A percentile compares a stretch with the other conserved stretches of the same genome.
phyloP scores from a whole-genome alignment of 345 rosid genomes.

The Balakata baccata region DNA sequence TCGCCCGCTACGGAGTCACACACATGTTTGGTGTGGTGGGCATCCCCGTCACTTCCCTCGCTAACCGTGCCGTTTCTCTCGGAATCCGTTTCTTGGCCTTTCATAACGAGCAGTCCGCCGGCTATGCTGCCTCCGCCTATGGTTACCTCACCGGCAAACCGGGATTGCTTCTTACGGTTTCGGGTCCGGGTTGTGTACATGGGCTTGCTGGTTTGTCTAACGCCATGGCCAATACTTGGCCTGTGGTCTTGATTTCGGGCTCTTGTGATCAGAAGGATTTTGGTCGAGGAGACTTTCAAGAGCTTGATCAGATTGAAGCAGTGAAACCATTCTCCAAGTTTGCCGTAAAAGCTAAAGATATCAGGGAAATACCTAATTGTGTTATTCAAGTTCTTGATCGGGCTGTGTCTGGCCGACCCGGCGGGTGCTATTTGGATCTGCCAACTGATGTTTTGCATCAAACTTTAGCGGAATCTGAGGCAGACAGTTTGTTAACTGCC shows the following conservation, averaged over 20 bases:
- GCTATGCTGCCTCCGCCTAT: constrained; percentile 94
- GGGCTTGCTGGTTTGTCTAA: constrained; percentile 92
- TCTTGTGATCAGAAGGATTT: constrained; percentile 77
- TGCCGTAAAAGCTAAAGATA: constrained; percentile 58
- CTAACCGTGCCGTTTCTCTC: constrained; percentile 66
- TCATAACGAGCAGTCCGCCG: constrained; percentile 98
- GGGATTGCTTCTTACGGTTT: constrained; percentile 79
- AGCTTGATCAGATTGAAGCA: constrained; percentile 88
- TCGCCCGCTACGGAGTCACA: constrained; percentile 67
- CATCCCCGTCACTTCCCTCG: constrained; percentile 88
- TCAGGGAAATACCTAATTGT: constrained; percentile 66
- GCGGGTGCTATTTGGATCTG: constrained; percentile 87
- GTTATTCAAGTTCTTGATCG: constrained; percentile 67
- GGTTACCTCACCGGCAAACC: constrained; percentile 89
- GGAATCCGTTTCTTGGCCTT: constrained; percentile 93
- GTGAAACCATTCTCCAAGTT: constrained; percentile 75
- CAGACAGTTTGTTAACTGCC: constrained; percentile 45
- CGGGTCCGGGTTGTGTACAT: constrained; percentile 96
- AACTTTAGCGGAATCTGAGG: constrained; percentile 62
- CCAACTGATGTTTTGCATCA: constrained; percentile 88
- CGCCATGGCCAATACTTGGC: constrained; percentile 87
- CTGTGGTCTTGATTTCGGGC: constrained; percentile 91
- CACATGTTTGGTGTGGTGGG: constrained; percentile 98
- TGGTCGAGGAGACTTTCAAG: constrained; percentile 92
- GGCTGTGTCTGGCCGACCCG: constrained; percentile 69